phyloP scores from a whole-genome alignment of 768 basidiomycete species.

The Boletus sp. region DNA sequence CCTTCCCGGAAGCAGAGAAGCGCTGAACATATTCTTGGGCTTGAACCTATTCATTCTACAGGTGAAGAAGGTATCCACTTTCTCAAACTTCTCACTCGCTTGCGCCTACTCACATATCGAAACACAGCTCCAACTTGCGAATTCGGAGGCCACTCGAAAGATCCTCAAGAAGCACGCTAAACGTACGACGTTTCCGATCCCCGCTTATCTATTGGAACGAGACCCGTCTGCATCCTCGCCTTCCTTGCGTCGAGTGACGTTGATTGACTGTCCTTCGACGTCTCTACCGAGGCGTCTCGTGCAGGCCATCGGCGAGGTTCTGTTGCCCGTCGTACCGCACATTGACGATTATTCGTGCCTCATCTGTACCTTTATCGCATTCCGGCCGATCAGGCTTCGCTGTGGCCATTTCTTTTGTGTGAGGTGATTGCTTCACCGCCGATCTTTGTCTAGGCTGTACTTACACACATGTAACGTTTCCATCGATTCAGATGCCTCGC shows the following conservation, averaged over 20 bases:
- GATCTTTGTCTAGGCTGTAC: neutral
- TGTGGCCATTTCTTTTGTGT: conserved; percentile 84
- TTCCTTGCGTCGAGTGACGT: conserved; percentile 32
- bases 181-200: conserved; percentile 76
- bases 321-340: conserved; percentile 78
- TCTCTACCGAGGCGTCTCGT: conserved; percentile 66
- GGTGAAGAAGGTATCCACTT: conserved; percentile 63
- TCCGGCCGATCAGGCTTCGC: conserved; percentile 81
- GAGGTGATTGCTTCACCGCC: conserved; percentile 34
- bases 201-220: conserved; percentile 30
- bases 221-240: conserved; percentile 9
- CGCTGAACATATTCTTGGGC: conserved; percentile 67
- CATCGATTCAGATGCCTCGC: conserved; percentile 56
- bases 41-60: conserved; percentile 79
- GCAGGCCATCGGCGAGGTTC: conserved; percentile 76
- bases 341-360: conserved; percentile 84
- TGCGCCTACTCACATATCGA: neutral
- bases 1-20: conserved; percentile 52
- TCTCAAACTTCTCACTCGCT: neutral
- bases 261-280: conserved; percentile 27
- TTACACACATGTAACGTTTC: conserved; percentile 12
- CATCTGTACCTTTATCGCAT: conserved; percentile 88
- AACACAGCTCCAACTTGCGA: conserved; percentile 73
- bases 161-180: conserved; percentile 95
- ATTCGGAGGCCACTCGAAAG: conserved; percentile 87